A percentile compares a stretch with the other conserved stretches of the same genome.
Evolutionary conservation across 768 basidiomycete genomes (phyloP).

Genomic region (Amanita fuliginea): DNA sequence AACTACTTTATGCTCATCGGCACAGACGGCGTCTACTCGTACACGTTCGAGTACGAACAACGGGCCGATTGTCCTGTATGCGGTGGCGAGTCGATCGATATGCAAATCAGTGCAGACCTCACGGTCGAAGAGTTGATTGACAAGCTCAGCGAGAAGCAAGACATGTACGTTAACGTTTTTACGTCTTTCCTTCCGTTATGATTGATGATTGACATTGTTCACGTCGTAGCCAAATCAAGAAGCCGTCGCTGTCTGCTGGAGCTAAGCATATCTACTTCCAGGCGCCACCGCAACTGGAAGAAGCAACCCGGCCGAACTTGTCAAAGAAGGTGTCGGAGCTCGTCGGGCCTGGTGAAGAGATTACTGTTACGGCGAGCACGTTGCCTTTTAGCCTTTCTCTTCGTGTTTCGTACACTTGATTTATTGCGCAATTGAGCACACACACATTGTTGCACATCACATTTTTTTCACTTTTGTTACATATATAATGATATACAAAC

Average conservation of each 20-base stretch:
- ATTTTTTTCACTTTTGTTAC: too few species aligned
- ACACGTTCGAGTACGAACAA: conserved; percentile 92
- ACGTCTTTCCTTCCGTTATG: not conserved
- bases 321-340: conserved; percentile 80
- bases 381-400: conserved; percentile 81
- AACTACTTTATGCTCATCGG: conserved; percentile 99
- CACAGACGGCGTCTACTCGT: conserved; percentile 92
- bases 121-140: conserved; percentile 88
- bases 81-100: conserved; percentile 78
- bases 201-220: too few species aligned
- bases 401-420: conserved; percentile 42
- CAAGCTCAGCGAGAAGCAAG: conserved; percentile 74
- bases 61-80: conserved; percentile 95
- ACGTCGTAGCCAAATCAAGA: conserved; percentile 86
- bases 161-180: conserved; percentile 52
- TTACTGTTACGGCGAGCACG: conserved; percentile 80
- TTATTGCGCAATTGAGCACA: too few species aligned
- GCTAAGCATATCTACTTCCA: conserved; percentile 82
- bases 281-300: conserved; percentile 85
- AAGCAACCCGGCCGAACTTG: conserved; percentile 84
- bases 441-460: too few species aligned
- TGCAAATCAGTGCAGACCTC: conserved; percentile 56
- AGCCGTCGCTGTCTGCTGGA: conserved; percentile 78
- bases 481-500: too few species aligned
- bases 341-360: conserved; percentile 61